These are phyloP conservation scores for Candida sanyaensis DNA, from an alignment of 1,139 yeast genomes.

Conservation along the genomic window DNA sequence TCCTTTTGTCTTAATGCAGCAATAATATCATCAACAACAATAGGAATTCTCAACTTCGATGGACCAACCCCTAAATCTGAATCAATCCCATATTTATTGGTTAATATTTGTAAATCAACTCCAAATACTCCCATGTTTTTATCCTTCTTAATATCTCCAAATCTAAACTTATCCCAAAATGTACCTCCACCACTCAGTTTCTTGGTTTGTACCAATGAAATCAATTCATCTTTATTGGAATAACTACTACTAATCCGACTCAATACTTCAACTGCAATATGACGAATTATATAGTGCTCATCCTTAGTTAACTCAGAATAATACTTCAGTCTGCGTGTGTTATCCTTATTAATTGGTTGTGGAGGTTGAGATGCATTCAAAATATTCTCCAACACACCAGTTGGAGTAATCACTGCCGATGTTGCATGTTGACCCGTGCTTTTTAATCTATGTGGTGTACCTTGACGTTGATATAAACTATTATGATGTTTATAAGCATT, in stretches of 20 bases:
- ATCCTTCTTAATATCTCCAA: conserved; percentile 32
- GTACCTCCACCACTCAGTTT: conserved; percentile 42
- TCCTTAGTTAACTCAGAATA: conserved; percentile 69
- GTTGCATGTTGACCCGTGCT: conserved; percentile 8
- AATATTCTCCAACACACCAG: conserved; percentile 14
- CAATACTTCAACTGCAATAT: conserved; percentile 68
- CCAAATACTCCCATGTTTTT: conserved; percentile 66
- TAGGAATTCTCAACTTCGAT: conserved; percentile 75
- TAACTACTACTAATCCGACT: conserved; percentile 39
- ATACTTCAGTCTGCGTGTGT: conserved; percentile 37
- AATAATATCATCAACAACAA: conserved; percentile 82
- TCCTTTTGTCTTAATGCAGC: conserved; percentile 87
- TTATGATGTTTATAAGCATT: conserved; percentile 78
- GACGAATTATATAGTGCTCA: conserved; percentile 66
- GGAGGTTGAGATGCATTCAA: conserved; percentile 10
- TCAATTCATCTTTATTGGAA: conserved; percentile 52
- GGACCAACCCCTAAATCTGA: conserved; percentile 90
- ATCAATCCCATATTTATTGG: conserved; percentile 79
- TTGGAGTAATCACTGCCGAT: conserved; percentile 11
- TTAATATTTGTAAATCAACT: conserved; percentile 67
- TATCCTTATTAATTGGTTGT: conserved; percentile 4
- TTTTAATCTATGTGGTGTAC: conserved; percentile 18
- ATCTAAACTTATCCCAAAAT: conserved; percentile 75
- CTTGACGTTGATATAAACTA: conserved; percentile 42
- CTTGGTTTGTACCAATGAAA: conserved; percentile 55